These are phyloP conservation scores for Psidium guajava DNA, from an alignment of 345 rosid genomes.

Conservation along the genomic window DNA sequence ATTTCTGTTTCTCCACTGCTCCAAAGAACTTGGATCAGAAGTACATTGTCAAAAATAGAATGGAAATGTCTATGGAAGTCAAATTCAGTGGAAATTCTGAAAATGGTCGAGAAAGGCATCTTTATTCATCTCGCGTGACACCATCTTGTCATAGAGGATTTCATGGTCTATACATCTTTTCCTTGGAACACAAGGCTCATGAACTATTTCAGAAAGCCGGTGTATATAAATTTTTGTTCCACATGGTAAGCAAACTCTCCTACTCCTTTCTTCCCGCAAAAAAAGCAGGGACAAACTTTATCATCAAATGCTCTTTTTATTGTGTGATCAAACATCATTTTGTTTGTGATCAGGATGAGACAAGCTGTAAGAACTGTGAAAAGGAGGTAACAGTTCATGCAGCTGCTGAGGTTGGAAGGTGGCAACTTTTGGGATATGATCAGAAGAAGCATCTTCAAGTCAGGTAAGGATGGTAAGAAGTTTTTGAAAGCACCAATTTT, in stretches of 20 bases:
- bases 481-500: background rate
- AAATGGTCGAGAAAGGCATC: slow-evolving; percentile 4
- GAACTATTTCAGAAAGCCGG: slow-evolving; percentile 40
- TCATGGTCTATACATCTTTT: slow-evolving; percentile 51
- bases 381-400: slow-evolving; percentile 29
- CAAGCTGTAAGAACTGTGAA: slow-evolving; percentile 20
- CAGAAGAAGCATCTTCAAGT: background rate
- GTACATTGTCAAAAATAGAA: slow-evolving; percentile 24
- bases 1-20: slow-evolving; percentile 19
- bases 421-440: slow-evolving; percentile 24
- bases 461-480: background rate
- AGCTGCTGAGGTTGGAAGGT: slow-evolving; percentile 25
- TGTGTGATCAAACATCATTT: background rate
- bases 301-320: background rate
- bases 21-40: slow-evolving; percentile 42
- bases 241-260: slow-evolving; percentile 22
- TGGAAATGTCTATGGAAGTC: slow-evolving; percentile 42
- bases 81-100: slow-evolving; percentile 7
- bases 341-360: slow-evolving; percentile 18
- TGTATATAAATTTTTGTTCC: slow-evolving; percentile 40
- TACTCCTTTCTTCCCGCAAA: background rate
- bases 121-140: slow-evolving; percentile 13
- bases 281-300: background rate
- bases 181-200: slow-evolving; percentile 18
- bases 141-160: slow-evolving; percentile 34